These are phyloP conservation scores for Microcyclospora tardicrescens DNA, from an alignment of 2,329 filamentous ascomycete genomes.

Conservation along the genomic window DNA sequence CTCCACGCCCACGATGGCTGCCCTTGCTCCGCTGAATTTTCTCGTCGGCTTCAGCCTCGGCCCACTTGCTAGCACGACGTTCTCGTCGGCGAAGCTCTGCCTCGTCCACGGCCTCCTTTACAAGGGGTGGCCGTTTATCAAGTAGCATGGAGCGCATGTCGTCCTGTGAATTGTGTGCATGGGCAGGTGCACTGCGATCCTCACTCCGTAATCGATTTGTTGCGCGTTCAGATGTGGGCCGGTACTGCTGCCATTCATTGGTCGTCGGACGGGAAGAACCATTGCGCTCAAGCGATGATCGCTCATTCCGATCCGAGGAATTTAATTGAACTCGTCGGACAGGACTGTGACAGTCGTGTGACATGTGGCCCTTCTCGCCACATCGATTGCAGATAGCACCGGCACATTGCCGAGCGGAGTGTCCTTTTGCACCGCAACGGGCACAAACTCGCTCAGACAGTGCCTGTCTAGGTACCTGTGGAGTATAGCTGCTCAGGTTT, in stretches of 20 bases:
- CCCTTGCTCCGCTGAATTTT: slow-evolving; percentile 3
- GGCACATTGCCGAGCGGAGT: slow-evolving; percentile 10
- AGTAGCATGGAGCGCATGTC: neutral
- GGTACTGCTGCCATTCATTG: neutral
- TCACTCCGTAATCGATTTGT: neutral
- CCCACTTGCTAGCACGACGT: slow-evolving; percentile 1
- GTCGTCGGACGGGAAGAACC: neutral
- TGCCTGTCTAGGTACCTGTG: neutral
- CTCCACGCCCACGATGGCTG: slow-evolving; percentile 7
- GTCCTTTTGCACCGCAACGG: slow-evolving; percentile 4
- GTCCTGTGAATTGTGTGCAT: neutral
- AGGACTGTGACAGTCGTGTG: slow-evolving; percentile 2
- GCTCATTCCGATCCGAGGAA: neutral
- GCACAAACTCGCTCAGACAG: neutral
- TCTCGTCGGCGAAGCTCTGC: slow-evolving; percentile 9
- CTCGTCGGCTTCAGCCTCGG: slow-evolving; percentile 2
- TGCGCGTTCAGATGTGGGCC: neutral
- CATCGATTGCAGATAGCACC: slow-evolving; percentile 3
- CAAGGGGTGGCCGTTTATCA: neutral
- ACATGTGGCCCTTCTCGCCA: slow-evolving; percentile 3
- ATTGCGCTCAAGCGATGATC: no score
- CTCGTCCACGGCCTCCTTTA: slow-evolving; percentile 8
- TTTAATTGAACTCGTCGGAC: neutral
- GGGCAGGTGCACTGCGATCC: neutral
- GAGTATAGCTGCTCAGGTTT: no score